These are phyloP conservation scores for Filobasidium wieringae DNA, from an alignment of 768 basidiomycete species.

Conservation along the genomic window DNA sequence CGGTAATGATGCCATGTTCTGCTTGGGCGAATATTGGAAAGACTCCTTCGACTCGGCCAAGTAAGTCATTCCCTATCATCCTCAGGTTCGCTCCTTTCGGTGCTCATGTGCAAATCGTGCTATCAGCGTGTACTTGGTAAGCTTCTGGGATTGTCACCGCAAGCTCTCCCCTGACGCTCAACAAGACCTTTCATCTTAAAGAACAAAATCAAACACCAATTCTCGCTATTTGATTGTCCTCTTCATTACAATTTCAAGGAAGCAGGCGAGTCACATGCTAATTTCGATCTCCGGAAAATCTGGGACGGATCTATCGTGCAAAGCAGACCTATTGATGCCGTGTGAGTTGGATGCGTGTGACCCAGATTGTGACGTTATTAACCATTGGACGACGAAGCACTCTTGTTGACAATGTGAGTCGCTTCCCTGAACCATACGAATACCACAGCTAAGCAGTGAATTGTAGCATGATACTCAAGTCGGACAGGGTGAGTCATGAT, in stretches of 20 bases:
- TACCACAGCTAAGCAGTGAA: background rate
- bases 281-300: constrained; percentile 66
- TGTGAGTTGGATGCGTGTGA: constrained; percentile 37
- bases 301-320: constrained; percentile 59
- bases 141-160: background rate
- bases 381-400: constrained; percentile 16
- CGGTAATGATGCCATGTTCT: constrained; percentile 48
- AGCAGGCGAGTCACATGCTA: constrained; percentile 56
- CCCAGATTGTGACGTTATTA: background rate
- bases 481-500: too few species aligned
- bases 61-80: background rate
- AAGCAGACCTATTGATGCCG: constrained; percentile 61
- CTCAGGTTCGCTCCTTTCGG: background rate
- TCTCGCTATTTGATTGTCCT: constrained; percentile 82
- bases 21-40: constrained; percentile 73
- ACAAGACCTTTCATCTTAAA: background rate
- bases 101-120: background rate
- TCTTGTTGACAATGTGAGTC: constrained; percentile 32
- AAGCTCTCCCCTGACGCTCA: background rate
- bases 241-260: constrained; percentile 70
- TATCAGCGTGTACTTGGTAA: constrained; percentile 6
- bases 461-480: constrained; percentile 40
- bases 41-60: constrained; percentile 44
- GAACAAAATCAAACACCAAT: constrained; percentile 44
- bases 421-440: background rate